Evolutionary conservation across 2,329 filamentous ascomycete genomes (phyloP).

Genomic region (Fusarium bulbicola): DNA sequence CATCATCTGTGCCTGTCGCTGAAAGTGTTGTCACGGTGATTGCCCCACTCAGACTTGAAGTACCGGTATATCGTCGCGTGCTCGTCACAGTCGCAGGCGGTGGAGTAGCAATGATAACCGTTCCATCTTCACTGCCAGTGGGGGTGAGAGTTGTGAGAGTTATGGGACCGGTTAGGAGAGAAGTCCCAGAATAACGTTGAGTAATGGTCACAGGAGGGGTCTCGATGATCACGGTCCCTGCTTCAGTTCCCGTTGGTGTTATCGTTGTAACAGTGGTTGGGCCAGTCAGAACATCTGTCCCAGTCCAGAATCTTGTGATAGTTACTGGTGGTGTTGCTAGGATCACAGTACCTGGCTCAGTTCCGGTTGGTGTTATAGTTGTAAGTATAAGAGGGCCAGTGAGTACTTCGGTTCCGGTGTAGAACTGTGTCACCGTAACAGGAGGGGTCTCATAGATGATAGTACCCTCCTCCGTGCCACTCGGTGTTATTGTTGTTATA

Average conservation of each 20-base stretch:
- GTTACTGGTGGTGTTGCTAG: neutral
- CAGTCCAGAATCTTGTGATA: neutral
- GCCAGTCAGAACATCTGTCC: neutral
- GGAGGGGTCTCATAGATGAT: neutral
- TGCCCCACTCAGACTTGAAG: neutral
- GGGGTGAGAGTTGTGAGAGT: neutral
- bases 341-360: neutral
- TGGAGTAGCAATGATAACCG: neutral
- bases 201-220: neutral
- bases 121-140: neutral
- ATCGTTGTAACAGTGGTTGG: neutral
- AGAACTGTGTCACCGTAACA: neutral
- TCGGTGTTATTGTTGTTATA: neutral
- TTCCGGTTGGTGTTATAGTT: neutral
- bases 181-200: neutral
- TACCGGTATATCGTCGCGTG: neutral
- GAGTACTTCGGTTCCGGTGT: neutral
- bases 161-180: fast-evolving
- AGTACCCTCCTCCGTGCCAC: neutral
- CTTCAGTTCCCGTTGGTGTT: neutral
- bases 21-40: neutral
- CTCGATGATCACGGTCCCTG: neutral
- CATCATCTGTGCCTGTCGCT: neutral
- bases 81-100: neutral
- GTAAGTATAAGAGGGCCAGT: neutral